Conservation (phyloP, 441 rosid species). For the Brassica hybrid region DNA sequence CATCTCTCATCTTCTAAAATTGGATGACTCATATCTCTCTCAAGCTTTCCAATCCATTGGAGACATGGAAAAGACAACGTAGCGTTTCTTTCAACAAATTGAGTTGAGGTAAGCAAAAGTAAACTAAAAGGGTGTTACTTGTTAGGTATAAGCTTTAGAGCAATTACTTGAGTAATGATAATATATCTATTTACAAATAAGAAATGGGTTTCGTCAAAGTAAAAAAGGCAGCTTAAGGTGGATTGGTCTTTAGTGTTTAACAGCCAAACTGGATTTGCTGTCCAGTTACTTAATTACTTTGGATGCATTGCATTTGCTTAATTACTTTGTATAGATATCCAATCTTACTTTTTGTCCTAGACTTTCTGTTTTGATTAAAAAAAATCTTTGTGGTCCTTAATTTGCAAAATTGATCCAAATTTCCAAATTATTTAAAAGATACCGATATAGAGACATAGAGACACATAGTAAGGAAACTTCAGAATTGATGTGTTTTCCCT, state of each 20-base stretch:
- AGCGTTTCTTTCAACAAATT: slow-evolving; percentile 23
- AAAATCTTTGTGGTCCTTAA: not conserved
- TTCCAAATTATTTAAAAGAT: not conserved
- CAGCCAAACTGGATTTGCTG: slow-evolving; percentile 43
- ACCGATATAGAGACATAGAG: not conserved
- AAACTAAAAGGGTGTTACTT: slow-evolving; percentile 13
- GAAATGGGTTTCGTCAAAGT: slow-evolving; percentile 37
- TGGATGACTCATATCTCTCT: slow-evolving; percentile 28
- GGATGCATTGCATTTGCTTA: not conserved
- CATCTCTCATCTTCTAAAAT: slow-evolving; percentile 29
- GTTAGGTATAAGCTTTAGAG: slow-evolving; percentile 39
- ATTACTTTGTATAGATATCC: not conserved
- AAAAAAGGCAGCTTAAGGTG: slow-evolving; percentile 29
- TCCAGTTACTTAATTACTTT: slow-evolving; percentile 13
- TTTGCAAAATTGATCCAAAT: not conserved
- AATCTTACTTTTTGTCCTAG: not conserved
- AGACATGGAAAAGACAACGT: slow-evolving; percentile 24
- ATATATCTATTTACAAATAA: slow-evolving; percentile 30
- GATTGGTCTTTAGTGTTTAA: slow-evolving; percentile 45
- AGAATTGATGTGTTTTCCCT: no score
- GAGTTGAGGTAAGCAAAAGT: slow-evolving; percentile 21
- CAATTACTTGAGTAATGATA: slow-evolving; percentile 7
- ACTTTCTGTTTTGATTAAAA: not conserved
- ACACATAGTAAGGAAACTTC: not conserved
- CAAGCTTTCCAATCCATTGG: slow-evolving; percentile 29